Evolutionary conservation across 805 yeast genomes (phyloP), one percentile per base, ranked within the genome.

Genomic region (Schwanniomyces sp.): DNA sequence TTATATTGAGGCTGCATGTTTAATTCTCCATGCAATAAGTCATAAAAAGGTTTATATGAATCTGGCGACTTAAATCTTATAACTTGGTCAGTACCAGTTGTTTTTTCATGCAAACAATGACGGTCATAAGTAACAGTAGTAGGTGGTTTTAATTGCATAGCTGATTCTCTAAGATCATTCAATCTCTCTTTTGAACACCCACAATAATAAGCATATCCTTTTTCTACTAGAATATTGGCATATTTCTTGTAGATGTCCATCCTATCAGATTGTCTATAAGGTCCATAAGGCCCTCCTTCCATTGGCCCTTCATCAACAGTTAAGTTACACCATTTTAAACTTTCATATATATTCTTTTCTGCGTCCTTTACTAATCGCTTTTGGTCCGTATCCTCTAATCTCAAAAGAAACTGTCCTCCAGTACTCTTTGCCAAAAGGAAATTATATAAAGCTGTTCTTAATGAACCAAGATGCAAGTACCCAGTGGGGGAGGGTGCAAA

Each of bases 401-500:
- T 74, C 12, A 94, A 64, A 3, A 94, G 51, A 58, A 94, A 94
- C 56, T 81, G 79, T 0, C 99, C 99, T 0, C 81, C 80, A 0
- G 96, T 89, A 45, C 79, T 75, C 56, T 74, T 81, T 0, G 99
- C 98, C 12, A 88, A 68, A 14, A 94, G 65, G 58, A 84, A 94
- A 64, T 94, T 94, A 67, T 90, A 94, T 16, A 94, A 66, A 0
- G 98, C 98, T 0, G 99, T 94, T 63, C 99, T 72, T 40, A 94
- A 62, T 0, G 97, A 91, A 0, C 99, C 99, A 49, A 94, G 63
- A 63, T 94, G 99, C n/a, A 94, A 73, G 51, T 81, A 81, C 0
- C 99, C 99, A 0, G 99, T 94, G 1, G 99, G 99, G 1, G 97
- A 91, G 0, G 99, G 99, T 0, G 99, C 99, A 67, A 94, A 94